Evolutionary conservation across 495 filamentous ascomycete species (phyloP), one percentile per base, ranked within the genome.

Genomic region (Sabuloglossum arenarium): DNA sequence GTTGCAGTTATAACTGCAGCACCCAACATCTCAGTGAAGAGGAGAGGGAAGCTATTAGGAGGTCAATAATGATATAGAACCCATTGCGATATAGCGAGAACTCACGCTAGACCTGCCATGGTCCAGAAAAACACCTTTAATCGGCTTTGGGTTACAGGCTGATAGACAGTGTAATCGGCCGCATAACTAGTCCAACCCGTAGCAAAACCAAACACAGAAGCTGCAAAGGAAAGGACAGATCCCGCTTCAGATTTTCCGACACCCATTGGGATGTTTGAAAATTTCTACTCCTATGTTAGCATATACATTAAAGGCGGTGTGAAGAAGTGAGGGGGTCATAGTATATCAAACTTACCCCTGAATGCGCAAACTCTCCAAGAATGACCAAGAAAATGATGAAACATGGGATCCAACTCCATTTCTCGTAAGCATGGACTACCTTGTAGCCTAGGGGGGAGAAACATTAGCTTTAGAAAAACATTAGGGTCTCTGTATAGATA

Each of bases 81-180:
- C 9, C n/a, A 21, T 43, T n/a, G n/a, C n/a, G 14, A 39, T 39
- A 39, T 5, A 21, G 39, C 39, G 39, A 10, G 21, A 43, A 23
- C 47, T 29, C 28, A 51, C 58, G 83, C 79, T 21, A 91, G 73
- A 24, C 86, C 86, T 21, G 68, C 63, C 67, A 79, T 88, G 24
- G 83, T 84, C 64, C 78, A 79, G 54, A 78, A 55, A 68, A 89
- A 93, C 49, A 86, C 71, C 50, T 75, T 77, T 37, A 63, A 64
- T 24, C 78, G 74, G 50, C 77, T 76, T 46, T 74, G 73, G 56
- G 68, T 68, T 1, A 72, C 66, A 0, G 85, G 85, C 60, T 88
- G 85, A 66, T 93, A 90, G 11, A 87, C 83, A 23, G 83, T 87
- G 68, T 89, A 90, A 61, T 91, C 86, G 37, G 85, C 81, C 0